Conservation (phyloP, 768 basidiomycete species). For the Xerocomellus dryophilus region DNA sequence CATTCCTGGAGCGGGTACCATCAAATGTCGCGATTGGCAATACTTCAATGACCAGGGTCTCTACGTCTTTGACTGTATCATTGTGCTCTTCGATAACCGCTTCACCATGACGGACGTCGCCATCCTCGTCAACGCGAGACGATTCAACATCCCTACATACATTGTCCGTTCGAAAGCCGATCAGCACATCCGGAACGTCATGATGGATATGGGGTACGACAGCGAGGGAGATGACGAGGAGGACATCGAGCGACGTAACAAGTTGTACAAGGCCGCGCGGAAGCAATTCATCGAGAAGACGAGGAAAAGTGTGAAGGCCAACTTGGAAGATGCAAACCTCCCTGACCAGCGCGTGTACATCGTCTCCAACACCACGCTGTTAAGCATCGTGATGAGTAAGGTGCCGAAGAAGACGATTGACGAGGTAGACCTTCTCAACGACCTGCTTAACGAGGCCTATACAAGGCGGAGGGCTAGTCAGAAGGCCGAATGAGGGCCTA, state of each 20-base stretch:
- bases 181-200: conserved; percentile 20
- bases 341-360: conserved; percentile 29
- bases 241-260: conserved; percentile 8
- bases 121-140: conserved; percentile 15
- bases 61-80: conserved; percentile 25
- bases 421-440: conserved; percentile 23
- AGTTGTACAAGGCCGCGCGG: conserved; percentile 9
- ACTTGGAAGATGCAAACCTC: conserved; percentile 24
- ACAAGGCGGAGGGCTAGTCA: background rate
- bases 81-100: conserved; percentile 22
- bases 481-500: background rate
- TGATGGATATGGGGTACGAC: conserved; percentile 20
- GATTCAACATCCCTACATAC: conserved; percentile 20
- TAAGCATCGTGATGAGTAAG: conserved; percentile 17
- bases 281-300: conserved; percentile 17
- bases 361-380: conserved; percentile 21
- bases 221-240: conserved; percentile 17
- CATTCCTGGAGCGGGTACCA: conserved; percentile 21
- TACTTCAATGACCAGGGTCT: conserved; percentile 25
- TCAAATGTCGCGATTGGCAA: conserved; percentile 20
- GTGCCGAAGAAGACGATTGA: conserved; percentile 21
- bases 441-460: conserved; percentile 11
- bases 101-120: conserved; percentile 24
- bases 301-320: conserved; percentile 13
- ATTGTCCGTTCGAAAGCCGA: conserved; percentile 24